Evolutionary conservation across 805 yeast species (phyloP).

Genomic region (Wickerhamomyces bisporus): DNA sequence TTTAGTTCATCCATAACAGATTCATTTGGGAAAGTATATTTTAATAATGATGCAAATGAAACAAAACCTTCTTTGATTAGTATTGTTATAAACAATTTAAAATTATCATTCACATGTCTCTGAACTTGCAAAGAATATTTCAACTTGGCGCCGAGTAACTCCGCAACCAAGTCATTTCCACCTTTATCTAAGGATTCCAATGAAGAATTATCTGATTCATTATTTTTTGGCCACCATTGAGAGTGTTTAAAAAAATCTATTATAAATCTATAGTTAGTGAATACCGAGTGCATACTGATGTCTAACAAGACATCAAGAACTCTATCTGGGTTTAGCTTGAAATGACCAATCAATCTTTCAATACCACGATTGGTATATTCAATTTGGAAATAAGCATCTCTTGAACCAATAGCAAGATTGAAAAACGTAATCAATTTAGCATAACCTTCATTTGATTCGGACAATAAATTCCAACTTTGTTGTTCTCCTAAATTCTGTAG

Average conservation of each 20-base stretch:
- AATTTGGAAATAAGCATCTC: conserved; percentile 37
- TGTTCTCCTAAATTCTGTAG: conserved; percentile 20
- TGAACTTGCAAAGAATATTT: conserved; percentile 24
- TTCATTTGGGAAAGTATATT: conserved; percentile 49
- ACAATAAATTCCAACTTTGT: conserved; percentile 58
- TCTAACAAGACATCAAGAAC: conserved; percentile 60
- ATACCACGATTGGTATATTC: conserved; percentile 42
- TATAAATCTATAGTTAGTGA: conserved; percentile 40
- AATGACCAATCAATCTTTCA: conserved; percentile 65
- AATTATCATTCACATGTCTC: conserved; percentile 36
- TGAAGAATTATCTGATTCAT: conserved; percentile 28
- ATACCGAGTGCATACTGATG: conserved; percentile 40
- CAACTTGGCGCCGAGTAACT: conserved; percentile 45
- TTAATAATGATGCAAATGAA: conserved; percentile 56
- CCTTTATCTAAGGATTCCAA: conserved; percentile 37
- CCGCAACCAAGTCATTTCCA: conserved; percentile 52
- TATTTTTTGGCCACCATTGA: conserved; percentile 59
- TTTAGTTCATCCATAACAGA: conserved; percentile 41
- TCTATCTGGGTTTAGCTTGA: conserved; percentile 66
- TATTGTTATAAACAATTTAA: conserved; percentile 43
- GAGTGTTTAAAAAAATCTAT: conserved; percentile 47
- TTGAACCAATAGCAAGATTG: conserved; percentile 34
- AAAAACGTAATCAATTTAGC: conserved; percentile 54
- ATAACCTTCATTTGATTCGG: conserved; percentile 78
- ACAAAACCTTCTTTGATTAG: conserved; percentile 63